A percentile compares a stretch with the other conserved stretches of the same genome.
These are phyloP conservation scores for Dictyostelium brefeldianum DNA, from an alignment of 78 protist genomes.

Conservation along the genomic window DNA sequence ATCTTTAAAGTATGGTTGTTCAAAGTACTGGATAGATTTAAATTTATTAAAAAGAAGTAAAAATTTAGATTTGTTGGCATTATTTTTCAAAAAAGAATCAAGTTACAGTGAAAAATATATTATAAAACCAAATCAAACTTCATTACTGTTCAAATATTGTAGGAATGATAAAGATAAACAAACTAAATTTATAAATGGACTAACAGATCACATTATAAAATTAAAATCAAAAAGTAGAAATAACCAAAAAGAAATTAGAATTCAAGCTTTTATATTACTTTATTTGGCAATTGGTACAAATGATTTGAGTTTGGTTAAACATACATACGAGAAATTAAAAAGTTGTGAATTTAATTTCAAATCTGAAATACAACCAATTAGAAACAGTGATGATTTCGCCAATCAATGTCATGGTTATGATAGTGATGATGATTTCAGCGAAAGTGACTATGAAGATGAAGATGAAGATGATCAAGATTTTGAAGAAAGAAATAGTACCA, in stretches of 20 bases:
- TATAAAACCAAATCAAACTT: no score
- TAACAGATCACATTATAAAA: not conserved
- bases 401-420: no score
- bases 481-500: no score
- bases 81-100: no score
- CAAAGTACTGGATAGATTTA: not conserved
- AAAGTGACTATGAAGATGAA: no score
- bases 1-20: slow-evolving; percentile 1
- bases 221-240: not conserved
- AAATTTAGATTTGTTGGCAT: no score
- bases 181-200: not conserved
- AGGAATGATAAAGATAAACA: not conserved
- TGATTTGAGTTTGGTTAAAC: not conserved
- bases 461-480: no score
- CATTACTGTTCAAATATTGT: not conserved
- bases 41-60: no score
- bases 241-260: not conserved
- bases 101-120: no score
- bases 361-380: not conserved
- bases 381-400: not conserved
- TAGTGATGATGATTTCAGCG: no score
- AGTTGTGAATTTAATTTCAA: no score
- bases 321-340: no score
- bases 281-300: not conserved
- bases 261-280: not conserved